A percentile compares a stretch with the other conserved stretches of the same genome.
Evolutionary conservation across 140 eudicot species (phyloP).

Genomic region (Bidens hawaiensis): DNA sequence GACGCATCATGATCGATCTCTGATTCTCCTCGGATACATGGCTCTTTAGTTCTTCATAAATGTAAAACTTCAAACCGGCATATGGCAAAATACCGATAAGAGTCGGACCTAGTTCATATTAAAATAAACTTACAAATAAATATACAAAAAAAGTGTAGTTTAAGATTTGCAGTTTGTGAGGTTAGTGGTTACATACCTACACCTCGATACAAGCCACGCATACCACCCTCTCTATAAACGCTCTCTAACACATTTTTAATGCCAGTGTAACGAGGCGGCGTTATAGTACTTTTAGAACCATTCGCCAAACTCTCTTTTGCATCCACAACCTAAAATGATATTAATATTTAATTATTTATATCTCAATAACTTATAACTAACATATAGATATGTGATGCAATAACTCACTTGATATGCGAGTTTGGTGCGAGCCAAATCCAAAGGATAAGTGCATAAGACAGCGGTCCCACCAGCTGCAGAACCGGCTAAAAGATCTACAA

Average conservation of each 20-base stretch:
- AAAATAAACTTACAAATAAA: not conserved
- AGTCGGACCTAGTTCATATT: conserved; percentile 66
- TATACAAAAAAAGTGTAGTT: not conserved
- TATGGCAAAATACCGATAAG: conserved; percentile 93
- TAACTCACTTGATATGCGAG: conserved; percentile 86
- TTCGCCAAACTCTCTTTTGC: conserved; percentile 38
- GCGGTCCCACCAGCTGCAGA: conserved; percentile 99
- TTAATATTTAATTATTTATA: too few species aligned
- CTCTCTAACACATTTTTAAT: conserved; percentile 64
- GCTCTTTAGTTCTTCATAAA: conserved; percentile 83
- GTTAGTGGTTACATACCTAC: conserved; percentile 49
- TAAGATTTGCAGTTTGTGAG: not conserved
- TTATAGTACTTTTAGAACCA: conserved; percentile 26
- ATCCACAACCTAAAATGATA: conserved; percentile 56
- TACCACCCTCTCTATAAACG: conserved; percentile 94
- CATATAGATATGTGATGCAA: not conserved
- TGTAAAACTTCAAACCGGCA: conserved; percentile 93
- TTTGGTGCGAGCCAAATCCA: conserved; percentile 98
- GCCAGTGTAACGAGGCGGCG: conserved; percentile 67
- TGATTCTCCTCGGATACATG: conserved; percentile 93
- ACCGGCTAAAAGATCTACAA: conserved; percentile 95
- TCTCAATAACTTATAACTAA: too few species aligned
- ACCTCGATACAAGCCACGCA: conserved; percentile 85
- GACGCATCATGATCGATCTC: conserved; percentile 61
- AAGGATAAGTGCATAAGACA: conserved; percentile 90